Evolutionary conservation across 176 grass and related monocot species (phyloP), one percentile per base, ranked within the genome.

Genomic region (Areca catechu): DNA sequence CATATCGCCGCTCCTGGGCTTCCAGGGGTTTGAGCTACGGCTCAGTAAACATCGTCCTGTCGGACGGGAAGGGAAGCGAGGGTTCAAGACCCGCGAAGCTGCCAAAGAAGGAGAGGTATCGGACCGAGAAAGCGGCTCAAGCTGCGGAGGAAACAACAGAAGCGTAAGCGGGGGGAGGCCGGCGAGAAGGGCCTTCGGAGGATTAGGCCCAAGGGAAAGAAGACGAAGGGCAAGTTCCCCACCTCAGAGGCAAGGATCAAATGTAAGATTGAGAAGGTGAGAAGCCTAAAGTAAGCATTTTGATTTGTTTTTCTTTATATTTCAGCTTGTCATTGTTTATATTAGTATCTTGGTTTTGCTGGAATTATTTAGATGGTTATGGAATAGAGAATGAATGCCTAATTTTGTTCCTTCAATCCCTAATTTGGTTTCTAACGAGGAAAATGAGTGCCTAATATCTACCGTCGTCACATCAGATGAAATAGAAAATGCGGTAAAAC

Each of bases 231-330:
- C 28, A 80, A 81, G 71, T 97, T 91, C 70, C 86, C 83, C 71
- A 88, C 86, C 16, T 66, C 83, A 47, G 86, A 83, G 56, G 80
- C 80, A 55, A 69, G 75, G 21, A 79, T 91, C 25, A 86, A 88
- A 69, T 85, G 85, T 76, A 97, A 97, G 75, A 90, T 97, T 15
- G 80, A 97, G 69, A 97, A 83, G 86, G 92, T 97, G 70, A 34
- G 4, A 63, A 60, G 22, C 22, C 54, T 17, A 19, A 52, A 64
- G 24, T 30, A 10, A 24, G 25, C 66, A 4, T 47, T 53, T 3
- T 73, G 24, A 4, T 67, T 71, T 76, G n/a, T 20, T 43, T 43
- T 14, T 43, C 34, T 43, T 14, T 43, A 9, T 5, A 34, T 34
- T 34, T 34, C 30, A 9, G 5, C 30, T 10, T 10, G 5, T 34